A percentile compares a stretch with the other conserved stretches of the same genome.
Evolutionary conservation across 805 yeast genomes (phyloP).

Genomic region (Candida boleticola): DNA sequence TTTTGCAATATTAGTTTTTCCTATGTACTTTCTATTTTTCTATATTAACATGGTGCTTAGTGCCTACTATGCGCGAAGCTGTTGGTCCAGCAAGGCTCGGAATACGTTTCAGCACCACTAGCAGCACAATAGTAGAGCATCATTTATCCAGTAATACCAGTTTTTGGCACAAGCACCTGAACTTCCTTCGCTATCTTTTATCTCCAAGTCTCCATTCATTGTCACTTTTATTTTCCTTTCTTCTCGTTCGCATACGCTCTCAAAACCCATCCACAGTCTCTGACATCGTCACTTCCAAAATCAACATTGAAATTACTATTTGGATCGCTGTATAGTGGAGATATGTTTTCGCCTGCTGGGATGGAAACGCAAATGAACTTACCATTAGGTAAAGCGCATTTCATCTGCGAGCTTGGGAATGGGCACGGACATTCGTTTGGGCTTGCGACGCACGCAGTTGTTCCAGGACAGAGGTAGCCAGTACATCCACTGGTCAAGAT

Average conservation of each 20-base stretch:
- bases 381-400: constrained; percentile 73
- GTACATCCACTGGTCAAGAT: constrained; percentile 50
- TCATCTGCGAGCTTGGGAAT: constrained; percentile 78
- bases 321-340: constrained; percentile 33
- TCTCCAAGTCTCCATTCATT: too few relatives aligned
- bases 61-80: too few relatives aligned
- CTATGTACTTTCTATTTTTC: too few relatives aligned
- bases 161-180: too few relatives aligned
- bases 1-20: too few relatives aligned
- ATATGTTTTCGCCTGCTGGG: constrained; percentile 48
- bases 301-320: constrained; percentile 48
- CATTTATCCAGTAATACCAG: too few relatives aligned
- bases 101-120: too few relatives aligned
- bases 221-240: too few relatives aligned
- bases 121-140: too few relatives aligned
- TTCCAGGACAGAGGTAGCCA: constrained; percentile 77
- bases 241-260: constrained; percentile 67
- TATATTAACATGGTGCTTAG: too few relatives aligned
- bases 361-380: constrained; percentile 80
- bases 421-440: constrained; percentile 87
- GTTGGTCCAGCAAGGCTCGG: too few relatives aligned
- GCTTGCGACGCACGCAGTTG: constrained; percentile 68
- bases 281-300: constrained; percentile 47
- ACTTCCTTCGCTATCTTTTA: too few relatives aligned
- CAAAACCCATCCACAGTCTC: constrained; percentile 86